Conservation (phyloP, 2,329 filamentous ascomycete species). For the Aspergillus felis region DNA sequence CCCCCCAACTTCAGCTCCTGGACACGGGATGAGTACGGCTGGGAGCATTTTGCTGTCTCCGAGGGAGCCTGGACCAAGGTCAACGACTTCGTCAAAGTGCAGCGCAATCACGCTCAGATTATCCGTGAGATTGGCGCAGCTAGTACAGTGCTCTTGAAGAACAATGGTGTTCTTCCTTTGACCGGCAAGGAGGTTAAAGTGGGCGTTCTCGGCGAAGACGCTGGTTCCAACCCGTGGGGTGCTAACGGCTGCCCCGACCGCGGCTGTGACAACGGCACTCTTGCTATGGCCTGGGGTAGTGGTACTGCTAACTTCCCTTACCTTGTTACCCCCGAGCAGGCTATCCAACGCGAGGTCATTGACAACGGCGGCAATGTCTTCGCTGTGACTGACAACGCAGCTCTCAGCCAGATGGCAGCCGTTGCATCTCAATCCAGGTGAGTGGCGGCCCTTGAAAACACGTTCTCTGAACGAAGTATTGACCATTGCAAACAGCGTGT, state of each 20-base stretch:
- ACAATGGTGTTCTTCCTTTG: conserved; percentile 71
- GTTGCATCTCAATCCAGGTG: conserved; percentile 49
- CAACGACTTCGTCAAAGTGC: conserved; percentile 83
- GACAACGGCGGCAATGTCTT: conserved; percentile 63
- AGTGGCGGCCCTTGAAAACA: background rate
- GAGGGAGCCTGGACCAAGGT: conserved; percentile 60
- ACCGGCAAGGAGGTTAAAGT: conserved; percentile 68
- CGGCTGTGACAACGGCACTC: conserved; percentile 56
- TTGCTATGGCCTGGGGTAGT: conserved; percentile 62
- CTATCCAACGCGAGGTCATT: conserved; percentile 63
- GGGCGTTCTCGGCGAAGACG: conserved; percentile 77
- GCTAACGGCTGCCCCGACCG: conserved; percentile 76
- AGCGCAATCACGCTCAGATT: conserved; percentile 63
- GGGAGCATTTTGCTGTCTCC: conserved; percentile 59
- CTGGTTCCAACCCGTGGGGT: conserved; percentile 68
- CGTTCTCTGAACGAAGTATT: background rate
- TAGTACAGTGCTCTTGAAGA: conserved; percentile 87
- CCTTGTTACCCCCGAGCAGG: conserved; percentile 58
- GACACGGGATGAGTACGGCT: conserved; percentile 72
- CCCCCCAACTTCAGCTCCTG: conserved; percentile 85
- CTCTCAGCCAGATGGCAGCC: conserved; percentile 47
- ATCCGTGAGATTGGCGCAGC: conserved; percentile 75
- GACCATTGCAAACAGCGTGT: conserved; percentile 32
- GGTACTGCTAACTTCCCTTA: conserved; percentile 61
- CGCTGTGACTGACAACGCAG: conserved; percentile 56